Evolutionary conservation across 2,329 filamentous ascomycete genomes (phyloP).

Genomic region (Phaeosphaeriaceae sp.): DNA sequence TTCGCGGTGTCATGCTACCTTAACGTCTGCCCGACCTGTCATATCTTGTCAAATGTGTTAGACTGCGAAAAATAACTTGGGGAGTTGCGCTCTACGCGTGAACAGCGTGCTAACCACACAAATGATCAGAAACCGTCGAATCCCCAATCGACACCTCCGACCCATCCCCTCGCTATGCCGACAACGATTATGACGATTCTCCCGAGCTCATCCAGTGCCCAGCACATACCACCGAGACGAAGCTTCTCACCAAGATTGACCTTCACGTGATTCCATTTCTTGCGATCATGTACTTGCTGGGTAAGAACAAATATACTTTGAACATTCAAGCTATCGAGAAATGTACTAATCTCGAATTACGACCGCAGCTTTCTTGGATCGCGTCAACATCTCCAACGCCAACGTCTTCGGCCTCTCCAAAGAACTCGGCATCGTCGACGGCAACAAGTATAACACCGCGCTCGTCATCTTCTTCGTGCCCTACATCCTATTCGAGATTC

Average conservation of each 20-base stretch:
- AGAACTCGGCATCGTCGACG: slow-evolving; percentile 53
- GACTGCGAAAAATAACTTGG: no score
- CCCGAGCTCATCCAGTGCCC: slow-evolving; percentile 53
- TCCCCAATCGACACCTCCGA: slow-evolving; percentile 28
- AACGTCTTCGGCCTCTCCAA: slow-evolving; percentile 59
- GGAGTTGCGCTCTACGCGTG: neutral
- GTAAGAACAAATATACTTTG: no score
- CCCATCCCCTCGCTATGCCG: slow-evolving; percentile 29
- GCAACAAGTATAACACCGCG: slow-evolving; percentile 58
- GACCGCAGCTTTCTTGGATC: neutral
- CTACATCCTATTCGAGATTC: slow-evolving; percentile 63
- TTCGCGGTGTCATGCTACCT: neutral
- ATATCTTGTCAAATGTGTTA: no score
- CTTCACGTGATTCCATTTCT: slow-evolving; percentile 59
- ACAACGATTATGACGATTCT: slow-evolving; percentile 49
- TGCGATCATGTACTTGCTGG: slow-evolving; percentile 58
- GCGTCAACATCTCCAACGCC: slow-evolving; percentile 63
- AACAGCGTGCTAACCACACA: slow-evolving; percentile 14
- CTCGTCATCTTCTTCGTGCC: slow-evolving; percentile 64
- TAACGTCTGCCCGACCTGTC: no score
- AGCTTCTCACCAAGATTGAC: slow-evolving; percentile 56
- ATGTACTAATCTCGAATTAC: neutral
- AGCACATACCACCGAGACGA: slow-evolving; percentile 58
- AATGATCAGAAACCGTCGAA: slow-evolving; percentile 21
- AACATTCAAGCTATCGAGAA: neutral